Evolutionary conservation across 1,139 yeast species (phyloP), one percentile per base, ranked within the genome.

Genomic region (Candida dubliniensis): DNA sequence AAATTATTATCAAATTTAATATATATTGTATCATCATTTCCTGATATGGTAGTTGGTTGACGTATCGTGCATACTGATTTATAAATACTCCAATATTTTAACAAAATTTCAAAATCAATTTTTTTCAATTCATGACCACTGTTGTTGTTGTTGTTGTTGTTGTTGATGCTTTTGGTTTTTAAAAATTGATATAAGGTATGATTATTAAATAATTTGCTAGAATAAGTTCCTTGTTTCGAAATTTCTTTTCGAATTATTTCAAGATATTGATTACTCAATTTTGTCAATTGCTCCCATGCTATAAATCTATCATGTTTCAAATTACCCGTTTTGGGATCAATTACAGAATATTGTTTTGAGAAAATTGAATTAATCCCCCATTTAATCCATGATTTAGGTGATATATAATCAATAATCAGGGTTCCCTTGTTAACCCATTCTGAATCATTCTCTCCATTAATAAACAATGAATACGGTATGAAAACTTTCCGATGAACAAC

Each of bases 31-130:
- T 48, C 56, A 8, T 55, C 54, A 5, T 45, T 42, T 11, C 42
- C 13, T 11, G 14, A 11, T 15, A n/a, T 35, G 24, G 10, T 35
- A 10, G 29, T 13, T 1, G 42, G 3, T 18, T 18, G 23, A 34
- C 45, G 47, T 2, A 52, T 43, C 9, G 33, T 41, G 40, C 66
- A 58, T 15, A 48, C 45, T 1, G 34, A 45, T 23, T 44, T 31
- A 43, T 67, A 70, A 44, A 70, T 50, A 2, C 55, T 44, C 47
- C 64, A 55, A 47, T 63, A 58, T n/a, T 48, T 53, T n/a, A 68
- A 31, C 2, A 66, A 47, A 11, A 67, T 50, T 2, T 56, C 49
- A 12, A 65, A 51, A 45, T 69, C 74, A 5, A 50, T 40, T 2
- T 24, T 35, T 3, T 63, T 47, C 6, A 68, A 43, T 1, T 45